These are phyloP conservation scores for Saksenaea oblongispora DNA, from an alignment of 371 early-diverging fungal species.

Conservation along the genomic window DNA sequence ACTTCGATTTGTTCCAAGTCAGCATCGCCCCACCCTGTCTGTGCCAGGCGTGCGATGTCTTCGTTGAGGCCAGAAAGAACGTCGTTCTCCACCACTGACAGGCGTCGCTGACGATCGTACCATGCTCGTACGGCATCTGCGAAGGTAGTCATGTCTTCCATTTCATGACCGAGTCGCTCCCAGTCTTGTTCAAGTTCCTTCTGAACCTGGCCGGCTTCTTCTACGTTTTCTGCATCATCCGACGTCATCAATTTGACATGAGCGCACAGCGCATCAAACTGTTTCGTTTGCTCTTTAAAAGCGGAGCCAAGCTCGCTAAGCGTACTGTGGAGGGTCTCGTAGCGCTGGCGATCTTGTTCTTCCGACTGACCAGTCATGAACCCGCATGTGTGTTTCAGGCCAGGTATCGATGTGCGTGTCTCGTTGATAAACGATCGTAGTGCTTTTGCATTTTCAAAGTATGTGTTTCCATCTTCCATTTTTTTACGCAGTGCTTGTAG, in stretches of 20 bases:
- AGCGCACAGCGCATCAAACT: constrained; percentile 24
- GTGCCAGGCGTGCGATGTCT: constrained; percentile 27
- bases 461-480: constrained; percentile 42
- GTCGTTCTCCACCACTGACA: constrained; percentile 27
- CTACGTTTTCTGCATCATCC: constrained; percentile 21
- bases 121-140: constrained; percentile 32
- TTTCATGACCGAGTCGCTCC: constrained; percentile 24
- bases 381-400: constrained; percentile 42
- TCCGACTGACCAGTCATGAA: constrained; percentile 50
- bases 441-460: constrained; percentile 26
- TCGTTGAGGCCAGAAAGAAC: constrained; percentile 28
- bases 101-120: constrained; percentile 40
- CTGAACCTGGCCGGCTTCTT: constrained; percentile 18
- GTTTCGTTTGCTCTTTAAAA: constrained; percentile 17
- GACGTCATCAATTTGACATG: constrained; percentile 20
- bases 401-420: constrained; percentile 38
- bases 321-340: constrained; percentile 21
- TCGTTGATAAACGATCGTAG: constrained; percentile 26
- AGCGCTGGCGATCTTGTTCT: constrained; percentile 38
- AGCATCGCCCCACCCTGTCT: constrained; percentile 17
- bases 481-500: constrained; percentile 28
- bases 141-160: constrained; percentile 27
- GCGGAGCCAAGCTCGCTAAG: constrained; percentile 14
- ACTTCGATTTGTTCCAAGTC: constrained; percentile 22
- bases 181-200: constrained; percentile 30